Evolutionary conservation across 2,329 filamentous ascomycete genomes (phyloP), one percentile per base, ranked within the genome.

Genomic region (Calonectria montana): DNA sequence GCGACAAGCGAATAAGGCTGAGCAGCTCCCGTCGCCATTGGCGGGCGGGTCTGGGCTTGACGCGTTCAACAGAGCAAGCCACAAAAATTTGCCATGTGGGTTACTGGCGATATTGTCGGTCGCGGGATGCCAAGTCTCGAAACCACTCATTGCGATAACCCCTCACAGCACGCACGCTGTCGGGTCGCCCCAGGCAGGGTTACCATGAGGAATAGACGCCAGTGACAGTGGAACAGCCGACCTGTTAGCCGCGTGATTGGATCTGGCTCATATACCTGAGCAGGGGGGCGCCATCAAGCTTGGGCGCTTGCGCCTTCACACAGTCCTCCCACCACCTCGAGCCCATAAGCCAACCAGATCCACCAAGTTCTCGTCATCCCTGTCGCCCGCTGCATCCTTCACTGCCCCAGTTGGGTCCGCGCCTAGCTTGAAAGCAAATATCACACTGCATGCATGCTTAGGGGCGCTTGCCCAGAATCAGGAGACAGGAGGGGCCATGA

Each of bases 371-470:
- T 73, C 64, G 62, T 50, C 59, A 71, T 59, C 73, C 74, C 68
- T 73, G 50, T 73, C 74, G 65, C 59, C n/a, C 48, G 39, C 23
- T 45, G 35, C 73, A 73, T 78, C 75, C 77, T 77, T 72, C 76
- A 59, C 59, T 66, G 48, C 57, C 71, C 59, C 61, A 41, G 61
- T 65, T n/a, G 31, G 18, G 69, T 73, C 68, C 72, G 76, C 77
- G 74, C 63, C 71, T 79, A 77, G 69, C 41, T 67, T 65, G 67
- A 72, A 66, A 70, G 68, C 65, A 67, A 74, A 74, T 76, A 78
- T 79, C 78, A 80, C 78, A 75, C 77, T 78, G 78, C 77, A 78
- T 79, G 79, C 79, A 77, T 78, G 72, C 67, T 64, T 78, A 77
- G 77, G 67, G 79, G 78, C 79, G 79, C 79, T 79, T 80, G 77